Percentiles rank a stretch among this genome's conserved stretches.
Conservation (phyloP, 1,284 basidiomycete genomes). For the Mycena sp. region DNA sequence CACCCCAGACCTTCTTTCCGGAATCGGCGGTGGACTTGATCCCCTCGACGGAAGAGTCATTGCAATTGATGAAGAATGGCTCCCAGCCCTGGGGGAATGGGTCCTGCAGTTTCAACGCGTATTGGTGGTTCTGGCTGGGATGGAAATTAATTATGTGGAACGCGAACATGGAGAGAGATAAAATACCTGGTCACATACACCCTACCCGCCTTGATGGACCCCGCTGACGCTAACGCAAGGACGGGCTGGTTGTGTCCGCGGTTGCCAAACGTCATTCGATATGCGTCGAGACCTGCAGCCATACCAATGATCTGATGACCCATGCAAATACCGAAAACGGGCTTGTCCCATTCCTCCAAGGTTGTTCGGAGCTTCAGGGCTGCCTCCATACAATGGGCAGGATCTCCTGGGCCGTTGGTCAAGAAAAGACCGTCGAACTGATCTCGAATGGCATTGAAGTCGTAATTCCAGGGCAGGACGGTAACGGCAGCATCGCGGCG, state of each 20-base stretch:
- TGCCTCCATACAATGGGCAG: conserved; percentile 89
- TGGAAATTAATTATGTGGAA: conserved; percentile 21
- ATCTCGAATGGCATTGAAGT: conserved; percentile 93
- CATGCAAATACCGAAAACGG: conserved; percentile 99
- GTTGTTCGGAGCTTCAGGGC: conserved; percentile 85
- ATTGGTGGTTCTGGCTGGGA: conserved; percentile 91
- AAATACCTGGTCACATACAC: conserved; percentile 95
- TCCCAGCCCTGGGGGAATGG: conserved; percentile 96
- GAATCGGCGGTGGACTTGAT: conserved; percentile 92
- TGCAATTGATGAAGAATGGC: conserved; percentile 98
- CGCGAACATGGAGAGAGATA: conserved; percentile 15
- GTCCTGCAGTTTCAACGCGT: conserved; percentile 92
- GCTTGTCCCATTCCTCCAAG: conserved; percentile 89
- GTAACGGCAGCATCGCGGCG: conserved; percentile 93
- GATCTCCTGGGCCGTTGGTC: conserved; percentile 97
- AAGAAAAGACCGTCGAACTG: conserved; percentile 96
- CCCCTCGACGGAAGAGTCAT: conserved; percentile 96
- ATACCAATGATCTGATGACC: conserved; percentile 97
- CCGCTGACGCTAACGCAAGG: conserved; percentile 89
- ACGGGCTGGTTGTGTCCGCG: conserved; percentile 99
- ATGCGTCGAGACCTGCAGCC: conserved; percentile 95
- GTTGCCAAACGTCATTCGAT: conserved; percentile 98
- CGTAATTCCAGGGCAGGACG: conserved; percentile 96
- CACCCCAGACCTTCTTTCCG: conserved; percentile 93
- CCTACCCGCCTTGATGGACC: conserved; percentile 93